Percentiles rank a stretch among this genome's conserved stretches.
phyloP scores from a whole-genome alignment of 208 protist genomes.

The Trypanosoma rangeli region DNA sequence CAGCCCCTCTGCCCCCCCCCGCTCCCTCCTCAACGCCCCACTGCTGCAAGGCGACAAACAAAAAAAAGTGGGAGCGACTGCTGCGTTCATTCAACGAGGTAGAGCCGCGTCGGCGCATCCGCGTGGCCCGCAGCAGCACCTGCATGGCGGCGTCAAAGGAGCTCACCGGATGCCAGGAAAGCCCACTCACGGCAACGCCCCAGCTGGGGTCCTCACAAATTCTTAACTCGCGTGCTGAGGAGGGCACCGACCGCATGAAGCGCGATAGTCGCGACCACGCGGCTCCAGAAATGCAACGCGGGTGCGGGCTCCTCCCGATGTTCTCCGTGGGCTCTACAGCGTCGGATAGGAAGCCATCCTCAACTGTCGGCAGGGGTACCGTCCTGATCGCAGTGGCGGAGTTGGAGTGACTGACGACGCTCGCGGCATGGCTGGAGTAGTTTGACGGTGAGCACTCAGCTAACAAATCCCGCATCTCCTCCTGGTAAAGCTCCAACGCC shows the following conservation, averaged over 20 bases:
- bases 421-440: background rate
- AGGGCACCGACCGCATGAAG: background rate
- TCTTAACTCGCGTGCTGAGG: background rate
- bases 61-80: conserved; percentile 85
- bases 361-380: background rate
- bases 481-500: conserved; percentile 79
- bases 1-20: background rate
- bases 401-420: background rate
- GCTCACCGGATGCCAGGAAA: conserved; percentile 41
- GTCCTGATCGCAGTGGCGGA: background rate
- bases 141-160: conserved; percentile 42
- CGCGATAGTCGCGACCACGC: background rate
- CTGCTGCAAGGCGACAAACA: conserved; percentile 58
- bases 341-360: background rate
- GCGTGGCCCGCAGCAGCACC: conserved; percentile 33
- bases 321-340: background rate
- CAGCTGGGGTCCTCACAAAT: conserved; percentile 14
- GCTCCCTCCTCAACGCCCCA: background rate
- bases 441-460: background rate
- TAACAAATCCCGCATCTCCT: conserved; percentile 74
- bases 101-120: conserved; percentile 47
- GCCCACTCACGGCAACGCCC: conserved; percentile 46
- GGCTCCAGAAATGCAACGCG: background rate
- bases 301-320: background rate
- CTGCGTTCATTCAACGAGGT: conserved; percentile 87